phyloP scores from a whole-genome alignment of 306 rosid genomes.

The Citrullus mucosospermus region DNA sequence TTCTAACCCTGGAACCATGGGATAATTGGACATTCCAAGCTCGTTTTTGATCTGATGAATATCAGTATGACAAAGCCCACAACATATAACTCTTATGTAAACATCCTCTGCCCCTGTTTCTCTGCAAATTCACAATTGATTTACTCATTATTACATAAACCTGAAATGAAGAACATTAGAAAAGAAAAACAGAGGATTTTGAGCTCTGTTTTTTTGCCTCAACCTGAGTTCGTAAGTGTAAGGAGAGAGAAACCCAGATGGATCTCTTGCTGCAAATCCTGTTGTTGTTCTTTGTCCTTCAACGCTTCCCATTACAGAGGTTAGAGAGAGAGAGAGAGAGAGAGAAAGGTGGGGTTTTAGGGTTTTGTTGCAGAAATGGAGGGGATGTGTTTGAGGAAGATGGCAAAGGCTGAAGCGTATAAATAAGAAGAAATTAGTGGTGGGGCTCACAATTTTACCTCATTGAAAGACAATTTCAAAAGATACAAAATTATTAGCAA shows the following conservation, averaged over 20 bases:
- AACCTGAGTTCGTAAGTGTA: constrained; percentile 58
- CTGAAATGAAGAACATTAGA: no score
- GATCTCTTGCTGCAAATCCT: constrained; percentile 84
- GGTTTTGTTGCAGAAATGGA: neutral
- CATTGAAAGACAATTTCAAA: no score
- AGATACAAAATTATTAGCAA: no score
- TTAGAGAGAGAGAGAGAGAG: neutral
- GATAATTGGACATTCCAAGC: constrained; percentile 80
- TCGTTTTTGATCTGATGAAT: constrained; percentile 75
- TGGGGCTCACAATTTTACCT: no score
- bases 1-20: constrained; percentile 86
- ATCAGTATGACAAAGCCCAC: constrained; percentile 88
- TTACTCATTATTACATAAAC: no score
- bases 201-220: no score
- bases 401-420: neutral
- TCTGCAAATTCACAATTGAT: constrained; percentile 26
- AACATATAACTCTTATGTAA: constrained; percentile 52
- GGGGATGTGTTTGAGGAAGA: neutral
- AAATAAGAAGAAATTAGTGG: neutral
- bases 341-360: neutral
- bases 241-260: constrained; percentile 86
- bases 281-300: constrained; percentile 40
- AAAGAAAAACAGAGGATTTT: no score
- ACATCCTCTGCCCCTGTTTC: constrained; percentile 75
- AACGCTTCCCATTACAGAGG: constrained; percentile 37